A percentile compares a stretch with the other conserved stretches of the same genome.
Conservation (phyloP, 1,284 basidiomycete genomes). For the Apiotrichum porosum region DNA sequence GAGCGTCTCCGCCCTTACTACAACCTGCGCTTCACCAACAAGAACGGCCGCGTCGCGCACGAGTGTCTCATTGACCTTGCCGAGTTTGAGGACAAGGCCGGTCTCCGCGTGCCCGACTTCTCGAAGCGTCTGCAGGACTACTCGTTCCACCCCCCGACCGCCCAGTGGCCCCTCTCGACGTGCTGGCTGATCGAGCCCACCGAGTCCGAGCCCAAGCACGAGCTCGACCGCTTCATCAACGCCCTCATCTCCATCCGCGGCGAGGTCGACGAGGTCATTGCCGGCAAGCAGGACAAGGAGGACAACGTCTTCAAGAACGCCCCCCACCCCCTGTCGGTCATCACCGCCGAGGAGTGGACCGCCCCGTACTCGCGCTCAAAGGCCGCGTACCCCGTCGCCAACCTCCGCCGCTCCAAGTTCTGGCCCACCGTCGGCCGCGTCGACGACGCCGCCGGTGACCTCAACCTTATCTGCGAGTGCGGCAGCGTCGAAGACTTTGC, state of each 20-base stretch:
- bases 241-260: slow-evolving; percentile 93
- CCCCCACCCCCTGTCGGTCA: slow-evolving; percentile 77
- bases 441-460: slow-evolving; percentile 61
- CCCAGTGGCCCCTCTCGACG: slow-evolving; percentile 79
- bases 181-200: slow-evolving; percentile 83
- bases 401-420: slow-evolving; percentile 79
- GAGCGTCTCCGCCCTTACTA: slow-evolving; percentile 79
- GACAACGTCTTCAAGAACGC: slow-evolving; percentile 92
- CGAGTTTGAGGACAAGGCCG: slow-evolving; percentile 84
- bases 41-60: slow-evolving; percentile 86
- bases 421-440: slow-evolving; percentile 87
- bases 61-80: slow-evolving; percentile 92
- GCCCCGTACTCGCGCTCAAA: slow-evolving; percentile 77
- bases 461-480: slow-evolving; percentile 66
- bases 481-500: slow-evolving; percentile 73
- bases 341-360: slow-evolving; percentile 78
- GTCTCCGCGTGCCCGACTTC: slow-evolving; percentile 89
- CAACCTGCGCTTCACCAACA: slow-evolving; percentile 83
- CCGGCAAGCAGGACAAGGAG: slow-evolving; percentile 70
- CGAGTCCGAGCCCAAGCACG: slow-evolving; percentile 84
- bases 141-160: slow-evolving; percentile 46
- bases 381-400: slow-evolving; percentile 77
- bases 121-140: slow-evolving; percentile 75
- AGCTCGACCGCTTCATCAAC: slow-evolving; percentile 89
- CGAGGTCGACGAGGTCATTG: slow-evolving; percentile 82